These are phyloP conservation scores for Trametes hirsuta DNA, from an alignment of 1,284 basidiomycete genomes.

Conservation along the genomic window DNA sequence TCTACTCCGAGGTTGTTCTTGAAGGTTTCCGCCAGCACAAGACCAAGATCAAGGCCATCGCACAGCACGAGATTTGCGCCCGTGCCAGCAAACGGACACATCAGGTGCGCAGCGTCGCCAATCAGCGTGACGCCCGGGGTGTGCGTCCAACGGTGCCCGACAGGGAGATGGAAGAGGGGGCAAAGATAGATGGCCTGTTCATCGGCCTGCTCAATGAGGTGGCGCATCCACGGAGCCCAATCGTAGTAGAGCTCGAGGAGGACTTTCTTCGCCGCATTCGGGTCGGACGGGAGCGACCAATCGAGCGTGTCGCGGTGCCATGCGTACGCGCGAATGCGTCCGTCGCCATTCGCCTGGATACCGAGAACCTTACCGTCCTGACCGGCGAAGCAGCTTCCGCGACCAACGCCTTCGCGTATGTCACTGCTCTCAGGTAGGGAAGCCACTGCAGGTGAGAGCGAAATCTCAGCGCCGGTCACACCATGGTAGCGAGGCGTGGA, in stretches of 20 bases:
- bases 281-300: neutral
- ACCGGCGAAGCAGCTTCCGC: neutral
- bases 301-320: constrained; percentile 3
- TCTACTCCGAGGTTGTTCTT: neutral
- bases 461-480: neutral
- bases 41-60: constrained; percentile 33
- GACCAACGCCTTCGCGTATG: neutral
- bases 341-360: neutral
- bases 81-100: constrained; percentile 48
- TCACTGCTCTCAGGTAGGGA: constrained; percentile 2
- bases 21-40: neutral
- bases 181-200: constrained; percentile 1
- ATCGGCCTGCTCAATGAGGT: neutral
- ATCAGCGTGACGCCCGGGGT: constrained; percentile 28
- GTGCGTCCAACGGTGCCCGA: constrained; percentile 6
- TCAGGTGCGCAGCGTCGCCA: constrained; percentile 53
- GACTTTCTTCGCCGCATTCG: constrained; percentile 1
- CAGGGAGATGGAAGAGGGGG: neutral
- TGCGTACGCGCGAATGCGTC: constrained; percentile 4
- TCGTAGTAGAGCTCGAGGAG: neutral
- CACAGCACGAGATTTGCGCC: constrained; percentile 44
- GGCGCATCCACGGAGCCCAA: constrained; percentile 9
- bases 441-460: neutral
- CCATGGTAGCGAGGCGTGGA: neutral
- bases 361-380: neutral